Conservation (phyloP, 352 stramenopile species). For the Phytophthora sojae region DNA sequence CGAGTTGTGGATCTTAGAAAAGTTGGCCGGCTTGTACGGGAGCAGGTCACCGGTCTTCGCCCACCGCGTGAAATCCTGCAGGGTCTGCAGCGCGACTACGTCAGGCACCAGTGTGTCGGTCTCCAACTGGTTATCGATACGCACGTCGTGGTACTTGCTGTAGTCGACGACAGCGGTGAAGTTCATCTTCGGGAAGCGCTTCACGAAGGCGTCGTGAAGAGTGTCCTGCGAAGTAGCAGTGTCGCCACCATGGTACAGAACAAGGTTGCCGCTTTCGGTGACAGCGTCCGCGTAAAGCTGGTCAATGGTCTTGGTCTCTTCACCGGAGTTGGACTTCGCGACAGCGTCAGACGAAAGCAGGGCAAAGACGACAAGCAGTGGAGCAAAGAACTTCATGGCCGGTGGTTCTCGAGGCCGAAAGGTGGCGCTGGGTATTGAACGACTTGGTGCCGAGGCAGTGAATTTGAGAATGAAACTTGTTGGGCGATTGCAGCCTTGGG, state of each 20-base stretch:
- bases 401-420: background rate
- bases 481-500: too few relatives aligned
- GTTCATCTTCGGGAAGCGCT: constrained; percentile 56
- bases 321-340: constrained; percentile 6
- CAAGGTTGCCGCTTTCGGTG: constrained; percentile 53
- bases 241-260: constrained; percentile 49
- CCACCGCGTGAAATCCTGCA: constrained; percentile 59
- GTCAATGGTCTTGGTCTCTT: constrained; percentile 51
- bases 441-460: constrained; percentile 4
- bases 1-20: constrained; percentile 56
- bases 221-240: constrained; percentile 30
- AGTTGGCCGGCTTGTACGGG: constrained; percentile 60
- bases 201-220: constrained; percentile 21
- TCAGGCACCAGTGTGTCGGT: constrained; percentile 51
- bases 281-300: constrained; percentile 56
- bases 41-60: constrained; percentile 46
- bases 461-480: constrained; percentile 21
- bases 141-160: constrained; percentile 65
- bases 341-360: constrained; percentile 6
- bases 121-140: constrained; percentile 69
- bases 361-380: background rate
- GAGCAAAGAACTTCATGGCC: constrained; percentile 17
- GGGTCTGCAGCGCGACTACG: constrained; percentile 23
- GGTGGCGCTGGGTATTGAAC: background rate
- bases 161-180: constrained; percentile 58